phyloP scores from a whole-genome alignment of 2,329 filamentous ascomycete species.

The Paecilomyces formosus region DNA sequence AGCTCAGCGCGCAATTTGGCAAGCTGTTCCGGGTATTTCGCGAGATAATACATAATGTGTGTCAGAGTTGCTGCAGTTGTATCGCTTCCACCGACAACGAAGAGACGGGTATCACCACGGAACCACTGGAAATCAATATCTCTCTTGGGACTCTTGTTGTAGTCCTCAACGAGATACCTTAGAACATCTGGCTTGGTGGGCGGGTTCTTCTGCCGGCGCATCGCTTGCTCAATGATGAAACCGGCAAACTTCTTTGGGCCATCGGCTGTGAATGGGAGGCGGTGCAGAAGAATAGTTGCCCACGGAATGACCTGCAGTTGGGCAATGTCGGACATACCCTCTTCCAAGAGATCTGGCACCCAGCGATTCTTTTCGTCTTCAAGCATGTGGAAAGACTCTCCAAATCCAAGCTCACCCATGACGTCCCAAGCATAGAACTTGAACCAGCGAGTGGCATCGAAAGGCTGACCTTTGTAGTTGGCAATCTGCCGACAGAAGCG shows the following conservation, averaged over 20 bases:
- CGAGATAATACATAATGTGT: conserved; percentile 2
- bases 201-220: not conserved
- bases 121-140: not conserved
- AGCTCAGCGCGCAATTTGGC: conserved; percentile 3
- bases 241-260: not conserved
- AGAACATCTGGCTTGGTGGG: not conserved
- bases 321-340: not conserved
- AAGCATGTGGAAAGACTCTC: not conserved
- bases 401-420: not conserved
- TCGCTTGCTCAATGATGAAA: not conserved
- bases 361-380: not conserved
- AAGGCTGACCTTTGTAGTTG: not conserved
- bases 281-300: not conserved
- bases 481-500: not conserved
- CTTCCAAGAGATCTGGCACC: not conserved
- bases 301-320: not conserved
- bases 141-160: not conserved
- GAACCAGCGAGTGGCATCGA: not conserved
- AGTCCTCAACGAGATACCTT: not conserved
- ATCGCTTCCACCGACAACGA: not conserved
- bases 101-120: not conserved
- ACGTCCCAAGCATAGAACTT: not conserved
- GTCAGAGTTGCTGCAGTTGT: conserved; percentile 4
- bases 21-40: conserved; percentile 2
- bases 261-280: not conserved